Base-by-base conservation (phyloP, 1,284 basidiomycete genomes). In the Puccinia novopanici region DNA sequence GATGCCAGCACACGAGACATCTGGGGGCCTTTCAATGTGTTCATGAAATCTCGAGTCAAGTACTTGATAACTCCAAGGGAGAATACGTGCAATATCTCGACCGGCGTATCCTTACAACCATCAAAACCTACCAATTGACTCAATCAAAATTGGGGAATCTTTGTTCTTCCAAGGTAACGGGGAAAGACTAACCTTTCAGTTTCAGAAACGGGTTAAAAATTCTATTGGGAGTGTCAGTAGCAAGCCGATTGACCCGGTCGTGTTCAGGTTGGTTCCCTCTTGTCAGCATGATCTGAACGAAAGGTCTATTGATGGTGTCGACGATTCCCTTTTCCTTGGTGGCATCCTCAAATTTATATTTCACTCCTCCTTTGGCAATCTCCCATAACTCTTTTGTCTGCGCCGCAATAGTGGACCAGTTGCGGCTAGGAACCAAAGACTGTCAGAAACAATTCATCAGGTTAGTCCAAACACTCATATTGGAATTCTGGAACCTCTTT, bases 41-140 rank as follows among this genome's bases (percentile, higher is more conserved):
- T 9, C 17, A n/a, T n/a, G n/a, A n/a, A n/a, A n/a, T n/a, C n/a
- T n/a, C n/a, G n/a, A n/a, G n/a, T n/a, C n/a, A n/a, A 9, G 45
- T 45, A 45, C 73, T 85, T 85, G 19, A 84, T 83, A 19, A 84
- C 52, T 5, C 84, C 84, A 2, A 85, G 81, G 6, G 84, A 67
- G n/a, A 84, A 82, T 0, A 84, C 84, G 73, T 85, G 85, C 15
- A 85, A 80, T 0, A 84, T 82, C 70, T 85, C 84, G 22, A 79
- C 78, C 5, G 84, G 84, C 8, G 84, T 85, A 71, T 84, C 83
- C 52, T 54, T 15, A 57, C 82, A 87, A 88, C 81, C 88, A 88
- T 83, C 88, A 88, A 82, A 88, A 87, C 0, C 85, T 89, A 57
- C 34, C 3, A 22, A 65, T 84, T 83, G 86, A 85, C 80, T 84